Percentiles rank a stretch among this genome's conserved stretches.
These are phyloP conservation scores for Boletus rex-veris DNA, from an alignment of 768 basidiomycete genomes.

Conservation along the genomic window DNA sequence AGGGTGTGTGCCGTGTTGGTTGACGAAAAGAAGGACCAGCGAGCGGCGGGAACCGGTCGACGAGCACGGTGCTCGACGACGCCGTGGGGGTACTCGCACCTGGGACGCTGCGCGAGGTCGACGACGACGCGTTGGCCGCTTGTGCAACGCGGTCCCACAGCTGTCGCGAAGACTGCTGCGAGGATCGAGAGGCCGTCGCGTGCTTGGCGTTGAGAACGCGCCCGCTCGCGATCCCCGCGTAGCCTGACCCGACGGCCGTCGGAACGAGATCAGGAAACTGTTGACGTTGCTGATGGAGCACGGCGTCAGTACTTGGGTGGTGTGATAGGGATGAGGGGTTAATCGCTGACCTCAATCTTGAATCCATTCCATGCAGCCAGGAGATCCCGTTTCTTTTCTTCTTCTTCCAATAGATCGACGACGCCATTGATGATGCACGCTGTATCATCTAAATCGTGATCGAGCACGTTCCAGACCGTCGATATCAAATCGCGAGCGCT, in stretches of 20 bases:
- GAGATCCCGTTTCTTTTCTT: conserved; percentile 78
- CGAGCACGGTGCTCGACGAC: conserved; percentile 27
- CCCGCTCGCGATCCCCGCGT: conserved; percentile 77
- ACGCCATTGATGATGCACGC: conserved; percentile 69
- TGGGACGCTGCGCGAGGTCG: conserved; percentile 30
- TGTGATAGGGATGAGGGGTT: not conserved
- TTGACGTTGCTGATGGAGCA: conserved; percentile 62
- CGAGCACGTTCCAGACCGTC: conserved; percentile 80
- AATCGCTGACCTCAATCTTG: conserved; percentile 72
- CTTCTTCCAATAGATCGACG: conserved; percentile 77
- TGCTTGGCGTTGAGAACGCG: conserved; percentile 84
- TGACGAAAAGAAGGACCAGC: conserved; percentile 3
- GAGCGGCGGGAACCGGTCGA: conserved; percentile 32
- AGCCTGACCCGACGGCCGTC: conserved; percentile 56
- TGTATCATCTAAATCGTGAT: conserved; percentile 65
- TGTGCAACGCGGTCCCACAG: conserved; percentile 87
- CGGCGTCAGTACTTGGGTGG: not conserved
- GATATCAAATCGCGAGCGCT: conserved; percentile 82
- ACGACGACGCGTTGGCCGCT: conserved; percentile 56
- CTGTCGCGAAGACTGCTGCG: conserved; percentile 56
- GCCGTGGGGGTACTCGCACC: conserved; percentile 14
- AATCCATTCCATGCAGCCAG: conserved; percentile 80
- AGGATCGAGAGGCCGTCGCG: conserved; percentile 56
- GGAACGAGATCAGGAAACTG: conserved; percentile 80
- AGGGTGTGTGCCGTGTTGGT: conserved; percentile 54